Percentiles rank a stretch among this genome's conserved stretches.
Evolutionary conservation across 2,329 filamentous ascomycete genomes (phyloP).

Genomic region (Diaporthe aspalathi): DNA sequence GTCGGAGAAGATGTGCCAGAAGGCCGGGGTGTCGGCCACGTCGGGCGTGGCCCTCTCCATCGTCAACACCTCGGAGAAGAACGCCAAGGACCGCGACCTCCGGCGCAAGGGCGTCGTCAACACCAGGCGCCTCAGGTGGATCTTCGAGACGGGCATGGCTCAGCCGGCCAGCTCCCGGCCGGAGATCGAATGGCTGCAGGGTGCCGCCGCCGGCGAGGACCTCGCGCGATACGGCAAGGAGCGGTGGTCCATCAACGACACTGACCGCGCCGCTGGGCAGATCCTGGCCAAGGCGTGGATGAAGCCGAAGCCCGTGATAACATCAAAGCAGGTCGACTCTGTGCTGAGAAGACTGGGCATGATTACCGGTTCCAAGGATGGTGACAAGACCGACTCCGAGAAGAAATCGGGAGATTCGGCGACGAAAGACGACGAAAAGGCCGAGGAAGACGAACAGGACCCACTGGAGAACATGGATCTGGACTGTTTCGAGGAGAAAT

Average conservation of each 20-base stretch:
- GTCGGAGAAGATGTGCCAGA: not conserved
- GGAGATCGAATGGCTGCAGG: not conserved
- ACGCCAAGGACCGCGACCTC: not conserved
- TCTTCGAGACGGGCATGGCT: not conserved
- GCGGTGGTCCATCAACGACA: not conserved
- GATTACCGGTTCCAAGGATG: not conserved
- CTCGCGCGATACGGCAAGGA: not conserved
- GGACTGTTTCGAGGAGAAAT: not conserved
- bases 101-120: not conserved
- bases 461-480: not conserved
- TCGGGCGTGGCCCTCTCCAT: not conserved
- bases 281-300: not conserved
- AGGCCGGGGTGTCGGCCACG: not conserved
- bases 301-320: not conserved
- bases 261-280: not conserved
- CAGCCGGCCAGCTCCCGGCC: not conserved
- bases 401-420: not conserved
- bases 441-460: not conserved
- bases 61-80: not conserved
- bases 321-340: not conserved
- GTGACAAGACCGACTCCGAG: not conserved
- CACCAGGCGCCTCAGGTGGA: not conserved
- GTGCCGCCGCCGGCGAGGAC: not conserved
- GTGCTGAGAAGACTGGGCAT: not conserved
- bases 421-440: not conserved